Base-by-base conservation (phyloP, 129 eudicot genomes). In the Saposhnikovia divaricata region DNA sequence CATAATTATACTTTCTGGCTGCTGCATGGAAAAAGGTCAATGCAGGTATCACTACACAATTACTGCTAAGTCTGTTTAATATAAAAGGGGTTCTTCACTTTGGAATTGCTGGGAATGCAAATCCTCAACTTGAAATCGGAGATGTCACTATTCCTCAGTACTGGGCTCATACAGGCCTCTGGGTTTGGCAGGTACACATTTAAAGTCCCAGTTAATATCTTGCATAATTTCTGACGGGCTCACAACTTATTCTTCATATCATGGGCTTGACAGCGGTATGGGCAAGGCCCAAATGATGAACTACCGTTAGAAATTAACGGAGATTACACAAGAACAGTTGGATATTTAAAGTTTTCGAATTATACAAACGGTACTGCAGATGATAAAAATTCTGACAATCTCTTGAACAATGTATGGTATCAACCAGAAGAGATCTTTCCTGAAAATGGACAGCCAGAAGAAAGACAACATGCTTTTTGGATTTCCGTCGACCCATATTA, bases 381-480 rank as follows among this genome's bases (percentile, higher is more conserved):
- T 0, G 65, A 65, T 25, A 80, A 34, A 10, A 23, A 39, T 0
- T 25, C 23, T 3, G 87, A 85, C 72, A 93, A 93, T 79, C 57
- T 86, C 34, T 50, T 93, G 42, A 93, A 89, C 81, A 80, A 77
- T 9, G 86, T 87, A 1, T 89, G 96, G 93, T 93, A 84, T 84
- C 96, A 90, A 63, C 93, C 92, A 0, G 96, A 93, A 76, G 98
- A 90, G 75, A 80, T 89, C 9, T 93, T 89, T 63, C 89, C 92
- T 1, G 79, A 84, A 23, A 83, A 86, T 42, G 88, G 89, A 78
- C 25, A 40, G 18, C 93, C 93, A n/a, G 96, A 93, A 77, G 48
- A 43, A 21, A 86, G 96, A 75, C 92, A 93, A 59, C 96, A 90
- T 70, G 83, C 81, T 12, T 90, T 86, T 76, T 90, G 93, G 98